phyloP scores from a whole-genome alignment of 208 protist genomes.

The Trypanosoma scelopori region DNA sequence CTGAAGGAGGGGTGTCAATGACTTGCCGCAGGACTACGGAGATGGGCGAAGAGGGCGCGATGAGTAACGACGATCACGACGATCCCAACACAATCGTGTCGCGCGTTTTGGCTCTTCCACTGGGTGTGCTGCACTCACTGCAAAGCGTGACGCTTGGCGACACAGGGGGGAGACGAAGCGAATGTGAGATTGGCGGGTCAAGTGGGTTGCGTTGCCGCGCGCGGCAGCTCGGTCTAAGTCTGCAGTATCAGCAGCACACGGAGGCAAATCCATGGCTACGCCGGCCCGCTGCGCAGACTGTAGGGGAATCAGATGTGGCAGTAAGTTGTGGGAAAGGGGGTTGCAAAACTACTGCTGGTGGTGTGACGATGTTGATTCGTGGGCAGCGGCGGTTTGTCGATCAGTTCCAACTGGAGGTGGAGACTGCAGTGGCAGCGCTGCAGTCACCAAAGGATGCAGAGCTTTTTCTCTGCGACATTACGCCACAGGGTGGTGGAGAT shows the following conservation, averaged over 20 bases:
- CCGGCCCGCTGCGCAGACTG: not conserved
- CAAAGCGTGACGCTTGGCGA: not conserved
- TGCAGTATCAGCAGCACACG: constrained; percentile 13
- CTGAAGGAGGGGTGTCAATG: no score
- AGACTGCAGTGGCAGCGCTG: not conserved
- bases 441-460: not conserved
- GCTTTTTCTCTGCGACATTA: not conserved
- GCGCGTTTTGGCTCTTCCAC: constrained; percentile 2
- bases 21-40: no score
- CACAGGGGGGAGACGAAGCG: not conserved
- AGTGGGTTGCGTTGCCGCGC: constrained; percentile 7
- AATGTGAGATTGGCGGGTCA: not conserved
- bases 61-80: not conserved
- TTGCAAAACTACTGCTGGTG: not conserved
- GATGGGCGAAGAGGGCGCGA: not conserved
- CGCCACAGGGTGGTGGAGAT: not conserved
- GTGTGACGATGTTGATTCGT: not conserved
- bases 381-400: constrained; percentile 8
- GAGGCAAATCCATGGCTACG: constrained; percentile 5
- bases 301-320: no score
- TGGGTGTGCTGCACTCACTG: not conserved
- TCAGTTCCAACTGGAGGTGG: constrained; percentile 11
- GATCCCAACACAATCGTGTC: not conserved
- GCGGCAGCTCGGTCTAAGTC: constrained; percentile 4
- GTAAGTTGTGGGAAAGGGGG: not conserved